Base-by-base conservation (phyloP, 2,329 filamentous ascomycete genomes). In the Paraconiothyrium sp. region DNA sequence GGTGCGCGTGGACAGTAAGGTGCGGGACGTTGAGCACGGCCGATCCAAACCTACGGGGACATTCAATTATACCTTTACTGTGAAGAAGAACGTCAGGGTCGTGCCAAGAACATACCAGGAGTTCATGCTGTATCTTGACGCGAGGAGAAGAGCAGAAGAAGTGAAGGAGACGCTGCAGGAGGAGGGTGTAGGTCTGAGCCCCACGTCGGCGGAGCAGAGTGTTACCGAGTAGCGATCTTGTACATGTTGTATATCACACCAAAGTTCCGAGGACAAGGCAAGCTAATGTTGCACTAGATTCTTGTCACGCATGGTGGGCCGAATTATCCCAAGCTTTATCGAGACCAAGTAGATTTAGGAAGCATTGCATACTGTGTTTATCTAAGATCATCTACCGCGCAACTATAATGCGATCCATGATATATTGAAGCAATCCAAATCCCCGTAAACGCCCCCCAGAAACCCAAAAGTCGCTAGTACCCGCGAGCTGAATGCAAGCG, bases 41-140 rank as follows among this genome's bases (percentile, higher is more conserved):
- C 84, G 84, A 52, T 86, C 87, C 27, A 89, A 87, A 71, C 85
- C 89, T 2, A 92, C 90, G 0, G 90, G 90, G 4, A 89, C 90
- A 69, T 92, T 93, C 80, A 91, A 92, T 69, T 92, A 92, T 73
- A 92, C 90, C 0, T 92, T 92, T 72, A 82, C 69, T 57, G 88
- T 91, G 2, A 85, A 88, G 58, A 86, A 84, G 70, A 85, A 89
- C 67, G 82, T 91, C 49, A 84, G 87, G 69, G 86, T 92, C 22
- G 87, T 91, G 81, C 90, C 90, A 4, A 81, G 84, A 72, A 85
- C 82, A 13, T 90, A 89, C 68, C 82, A 83, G 48, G 87, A 89
- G 67, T 89, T 88, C 65, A 89, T 89, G 87, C 82, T 87, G 74
- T 90, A 88, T 75, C 81, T 88, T 16, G 87, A 89, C 79, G 87